Conservation (phyloP, 2,329 filamentous ascomycete species). For the Arthrobotrys sphaeroides region DNA sequence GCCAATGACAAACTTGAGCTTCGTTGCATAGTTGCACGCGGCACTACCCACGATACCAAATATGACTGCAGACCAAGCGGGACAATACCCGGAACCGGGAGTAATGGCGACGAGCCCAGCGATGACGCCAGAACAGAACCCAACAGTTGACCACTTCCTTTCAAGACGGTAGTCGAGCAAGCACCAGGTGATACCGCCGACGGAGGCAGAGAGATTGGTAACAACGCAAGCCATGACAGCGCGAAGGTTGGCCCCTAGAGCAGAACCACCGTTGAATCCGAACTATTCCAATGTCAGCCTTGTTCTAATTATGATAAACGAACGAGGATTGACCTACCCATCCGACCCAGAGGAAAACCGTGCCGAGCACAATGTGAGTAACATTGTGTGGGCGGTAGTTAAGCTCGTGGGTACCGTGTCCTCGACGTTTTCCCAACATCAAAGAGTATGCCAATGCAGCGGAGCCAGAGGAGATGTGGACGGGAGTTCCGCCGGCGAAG, state of each 20-base stretch:
- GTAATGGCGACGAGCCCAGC: conserved; percentile 88
- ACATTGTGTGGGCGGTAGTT: conserved; percentile 95
- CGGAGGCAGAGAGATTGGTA: conserved; percentile 83
- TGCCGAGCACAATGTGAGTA: conserved; percentile 89
- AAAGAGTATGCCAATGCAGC: conserved; percentile 89
- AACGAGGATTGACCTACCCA: conserved; percentile 65
- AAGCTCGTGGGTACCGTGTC: conserved; percentile 85
- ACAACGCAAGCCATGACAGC: conserved; percentile 87
- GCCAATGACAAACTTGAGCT: conserved; percentile 83
- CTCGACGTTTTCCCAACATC: conserved; percentile 85
- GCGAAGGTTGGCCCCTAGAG: conserved; percentile 80
- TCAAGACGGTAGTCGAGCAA: conserved; percentile 87
- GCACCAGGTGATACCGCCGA: conserved; percentile 89
- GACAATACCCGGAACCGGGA: conserved; percentile 78
- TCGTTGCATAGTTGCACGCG: conserved; percentile 88
- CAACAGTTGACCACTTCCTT: conserved; percentile 90
- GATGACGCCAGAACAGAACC: conserved; percentile 90
- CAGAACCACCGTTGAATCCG: conserved; percentile 90
- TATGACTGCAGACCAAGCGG: conserved; percentile 82
- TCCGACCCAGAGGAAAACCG: conserved; percentile 92
- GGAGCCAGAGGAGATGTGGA: conserved; percentile 84
- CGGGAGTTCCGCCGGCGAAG: conserved; percentile 88
- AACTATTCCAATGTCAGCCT: conserved; percentile 63
- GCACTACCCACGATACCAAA: conserved; percentile 79
- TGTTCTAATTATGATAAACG: background rate